phyloP scores from a whole-genome alignment of 116 monocot species.

The Cymodocea nodosa region DNA sequence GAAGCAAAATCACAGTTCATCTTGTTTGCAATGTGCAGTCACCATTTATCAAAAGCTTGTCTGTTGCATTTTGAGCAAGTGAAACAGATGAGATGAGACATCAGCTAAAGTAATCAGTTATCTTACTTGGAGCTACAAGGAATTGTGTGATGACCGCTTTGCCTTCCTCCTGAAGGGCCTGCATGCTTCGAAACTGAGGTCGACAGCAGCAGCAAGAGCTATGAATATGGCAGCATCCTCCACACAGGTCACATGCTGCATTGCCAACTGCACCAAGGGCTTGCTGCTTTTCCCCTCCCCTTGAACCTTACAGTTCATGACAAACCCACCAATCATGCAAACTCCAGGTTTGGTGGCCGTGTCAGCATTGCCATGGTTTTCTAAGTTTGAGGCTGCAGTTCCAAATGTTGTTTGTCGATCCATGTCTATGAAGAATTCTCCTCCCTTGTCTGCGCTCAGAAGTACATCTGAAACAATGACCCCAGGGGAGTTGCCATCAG shows the following conservation, averaged over 20 bases:
- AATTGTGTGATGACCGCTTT: conserved; percentile 11
- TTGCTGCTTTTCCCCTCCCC: conserved; percentile 8
- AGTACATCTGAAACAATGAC: conserved; percentile 37
- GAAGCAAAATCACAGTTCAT: too few species aligned
- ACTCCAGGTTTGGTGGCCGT: neutral
- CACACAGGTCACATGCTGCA: conserved; percentile 63
- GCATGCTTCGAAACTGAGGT: conserved; percentile 78
- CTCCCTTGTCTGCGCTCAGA: conserved; percentile 48
- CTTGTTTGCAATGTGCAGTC: too few species aligned
- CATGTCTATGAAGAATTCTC: conserved; percentile 74
- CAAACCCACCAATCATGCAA: conserved; percentile 36
- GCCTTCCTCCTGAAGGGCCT: conserved; percentile 58
- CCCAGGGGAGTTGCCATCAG: conserved; percentile 41
- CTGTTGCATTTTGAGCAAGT: too few species aligned
- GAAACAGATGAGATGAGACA: too few species aligned
- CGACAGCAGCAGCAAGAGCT: conserved; percentile 80
- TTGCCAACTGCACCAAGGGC: conserved; percentile 57
- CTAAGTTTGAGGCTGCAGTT: neutral
- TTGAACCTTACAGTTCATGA: conserved; percentile 54
- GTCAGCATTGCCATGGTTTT: neutral
- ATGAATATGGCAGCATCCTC: conserved; percentile 94
- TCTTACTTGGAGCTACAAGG: conserved; percentile 9
- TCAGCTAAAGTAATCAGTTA: neutral
- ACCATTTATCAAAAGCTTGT: too few species aligned
- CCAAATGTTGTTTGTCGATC: conserved; percentile 22